These are phyloP conservation scores for Phytophthora aleatoria DNA, from an alignment of 352 stramenopile species.

Conservation along the genomic window DNA sequence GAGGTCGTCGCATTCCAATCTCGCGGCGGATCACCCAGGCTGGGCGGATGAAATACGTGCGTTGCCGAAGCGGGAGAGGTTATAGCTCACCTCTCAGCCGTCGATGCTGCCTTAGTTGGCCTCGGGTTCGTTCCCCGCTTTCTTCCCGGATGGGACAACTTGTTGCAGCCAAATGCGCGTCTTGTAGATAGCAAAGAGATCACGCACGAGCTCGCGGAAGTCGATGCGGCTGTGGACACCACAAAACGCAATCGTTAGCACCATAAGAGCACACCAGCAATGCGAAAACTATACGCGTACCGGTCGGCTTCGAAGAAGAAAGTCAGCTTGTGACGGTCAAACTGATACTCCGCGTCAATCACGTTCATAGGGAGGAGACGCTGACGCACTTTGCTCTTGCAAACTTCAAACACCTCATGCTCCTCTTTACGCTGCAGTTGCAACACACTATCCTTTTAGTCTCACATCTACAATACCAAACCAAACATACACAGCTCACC, in stretches of 20 bases:
- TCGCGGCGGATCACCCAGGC: constrained; percentile 23
- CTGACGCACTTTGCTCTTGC: constrained; percentile 95
- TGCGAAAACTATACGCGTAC: constrained; percentile 36
- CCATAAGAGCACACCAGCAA: not conserved
- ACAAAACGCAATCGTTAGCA: not conserved
- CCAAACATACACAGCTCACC: constrained; percentile 22
- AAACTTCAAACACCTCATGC: constrained; percentile 96
- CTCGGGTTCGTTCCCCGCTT: constrained; percentile 61
- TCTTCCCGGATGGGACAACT: constrained; percentile 83
- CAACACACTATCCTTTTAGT: not conserved
- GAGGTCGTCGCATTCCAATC: constrained; percentile 35
- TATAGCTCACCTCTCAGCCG: constrained; percentile 17
- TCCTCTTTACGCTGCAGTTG: constrained; percentile 89
- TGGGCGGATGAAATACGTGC: constrained; percentile 27
- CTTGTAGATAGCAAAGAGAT: constrained; percentile 99
- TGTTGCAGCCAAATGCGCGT: constrained; percentile 99
- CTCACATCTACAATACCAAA: not conserved
- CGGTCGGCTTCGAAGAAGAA: constrained; percentile 99
- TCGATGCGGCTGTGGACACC: constrained; percentile 88
- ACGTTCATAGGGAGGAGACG: constrained; percentile 96
- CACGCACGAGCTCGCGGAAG: constrained; percentile 97
- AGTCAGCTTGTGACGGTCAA: constrained; percentile 98
- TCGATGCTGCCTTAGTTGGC: constrained; percentile 40
- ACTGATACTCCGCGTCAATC: constrained; percentile 98
- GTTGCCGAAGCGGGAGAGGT: constrained; percentile 13